Conservation (phyloP, 2,329 filamentous ascomycete genomes). For the Pseudogymnoascus sp. region DNA sequence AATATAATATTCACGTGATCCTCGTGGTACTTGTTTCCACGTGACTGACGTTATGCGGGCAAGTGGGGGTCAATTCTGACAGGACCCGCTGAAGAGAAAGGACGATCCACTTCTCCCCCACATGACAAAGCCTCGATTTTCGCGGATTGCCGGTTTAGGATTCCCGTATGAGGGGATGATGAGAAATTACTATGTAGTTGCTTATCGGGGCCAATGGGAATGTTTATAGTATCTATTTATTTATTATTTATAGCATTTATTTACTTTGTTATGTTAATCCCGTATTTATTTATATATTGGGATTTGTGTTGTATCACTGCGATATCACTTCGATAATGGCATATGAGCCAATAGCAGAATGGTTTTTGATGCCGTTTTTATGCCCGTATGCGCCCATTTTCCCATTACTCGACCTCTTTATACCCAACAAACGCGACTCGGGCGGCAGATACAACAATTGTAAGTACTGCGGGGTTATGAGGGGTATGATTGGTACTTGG, state of each 20-base stretch:
- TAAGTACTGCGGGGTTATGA: constrained; percentile 2
- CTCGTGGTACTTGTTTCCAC: too few species aligned
- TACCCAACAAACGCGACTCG: neutral
- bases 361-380: neutral
- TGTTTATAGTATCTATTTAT: neutral
- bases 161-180: neutral
- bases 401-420: neutral
- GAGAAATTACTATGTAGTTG: neutral
- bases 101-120: neutral
- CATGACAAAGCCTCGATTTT: neutral
- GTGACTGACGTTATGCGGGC: neutral
- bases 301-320: neutral
- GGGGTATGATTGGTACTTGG: neutral
- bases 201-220: neutral
- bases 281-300: neutral
- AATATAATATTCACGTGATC: too few species aligned
- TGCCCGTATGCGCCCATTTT: neutral
- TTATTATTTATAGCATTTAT: neutral
- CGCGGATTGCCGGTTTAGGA: neutral
- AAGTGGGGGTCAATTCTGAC: neutral
- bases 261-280: too few species aligned
- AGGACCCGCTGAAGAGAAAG: neutral
- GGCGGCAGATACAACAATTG: neutral
- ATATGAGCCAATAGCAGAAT: neutral
- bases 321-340: neutral